Percentiles rank a stretch among this genome's conserved stretches.
phyloP scores from a whole-genome alignment of 148 eudicot species.

The Amaranthus hypochondriacus region DNA sequence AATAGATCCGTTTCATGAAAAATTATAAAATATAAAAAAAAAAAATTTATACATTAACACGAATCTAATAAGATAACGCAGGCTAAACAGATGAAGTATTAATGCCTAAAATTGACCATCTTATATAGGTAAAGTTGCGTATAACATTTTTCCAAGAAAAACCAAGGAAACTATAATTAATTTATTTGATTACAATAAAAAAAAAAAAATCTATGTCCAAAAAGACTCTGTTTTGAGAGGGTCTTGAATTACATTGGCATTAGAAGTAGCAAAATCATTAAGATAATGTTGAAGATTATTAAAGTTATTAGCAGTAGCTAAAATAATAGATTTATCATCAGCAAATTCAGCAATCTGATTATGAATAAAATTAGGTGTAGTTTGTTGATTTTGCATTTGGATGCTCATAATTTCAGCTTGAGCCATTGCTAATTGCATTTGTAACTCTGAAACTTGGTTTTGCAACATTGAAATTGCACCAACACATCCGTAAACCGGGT shows the following conservation, averaged over 20 bases:
- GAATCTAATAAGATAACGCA: no score
- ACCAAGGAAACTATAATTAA: not conserved
- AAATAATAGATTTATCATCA: slow-evolving; percentile 39
- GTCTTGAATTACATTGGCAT: slow-evolving; percentile 47
- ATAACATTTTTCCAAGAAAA: no score
- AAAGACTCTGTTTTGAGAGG: slow-evolving; percentile 71
- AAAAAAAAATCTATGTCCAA: slow-evolving; percentile 41
- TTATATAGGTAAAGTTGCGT: no score
- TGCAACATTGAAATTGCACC: slow-evolving; percentile 85
- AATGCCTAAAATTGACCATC: no score
- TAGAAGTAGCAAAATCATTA: slow-evolving; percentile 36
- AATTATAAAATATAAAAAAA: no score
- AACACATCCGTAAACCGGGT: slow-evolving; percentile 90
- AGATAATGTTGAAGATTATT: slow-evolving; percentile 46
- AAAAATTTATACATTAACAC: no score
- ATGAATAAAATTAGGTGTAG: slow-evolving; percentile 14
- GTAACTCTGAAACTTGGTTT: slow-evolving; percentile 69
- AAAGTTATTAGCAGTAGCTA: slow-evolving; percentile 28
- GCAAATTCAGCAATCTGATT: slow-evolving; percentile 17
- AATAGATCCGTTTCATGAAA: no score
- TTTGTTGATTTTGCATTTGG: slow-evolving; percentile 61
- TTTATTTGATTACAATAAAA: not conserved
- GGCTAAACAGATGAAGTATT: no score
- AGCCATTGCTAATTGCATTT: slow-evolving; percentile 81
- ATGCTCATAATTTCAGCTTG: slow-evolving; percentile 75